Base-by-base conservation (phyloP, 75 land plant genomes). In the Selaginella moellendorffii region DNA sequence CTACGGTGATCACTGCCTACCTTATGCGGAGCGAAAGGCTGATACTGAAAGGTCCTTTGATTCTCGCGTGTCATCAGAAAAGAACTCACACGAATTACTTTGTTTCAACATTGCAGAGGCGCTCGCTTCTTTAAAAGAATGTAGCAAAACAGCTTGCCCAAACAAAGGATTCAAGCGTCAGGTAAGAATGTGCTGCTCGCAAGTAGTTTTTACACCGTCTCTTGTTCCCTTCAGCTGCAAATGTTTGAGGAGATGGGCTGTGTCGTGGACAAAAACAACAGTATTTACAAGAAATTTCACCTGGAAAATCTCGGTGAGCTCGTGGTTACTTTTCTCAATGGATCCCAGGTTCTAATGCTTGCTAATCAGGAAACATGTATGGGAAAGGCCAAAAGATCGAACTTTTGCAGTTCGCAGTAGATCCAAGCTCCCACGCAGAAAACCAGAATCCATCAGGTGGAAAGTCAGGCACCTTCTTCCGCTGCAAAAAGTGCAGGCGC, bases 161-260 rank as follows among this genome's bases (percentile, higher is more conserved):
- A 95, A 90, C 79, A 82, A 83, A 80, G 96, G 91, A 2, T 95
- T 95, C 65, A 67, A 82, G 61, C 84, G 83, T n/a, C 99, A 95
- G 97, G 99, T 90, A 24, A 27, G 30, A 28, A 28, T 54, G 1
- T 24, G 22, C 29, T 27, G 28, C 17, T 27, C n/a, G 22, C 54
- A 29, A n/a, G 62, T 52, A 5, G 28, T 2, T 18, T 2, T 10
- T 52, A 1, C 26, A 23, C 30, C 60, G 69, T 28, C 60, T 51
- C 62, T 65, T 46, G 10, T 30, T 17, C 31, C 26, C 53, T 75
- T 77, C 88, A 95, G 99, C 73, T 95, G 74, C 84, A 80, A 68
- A 69, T 95, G 79, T 95, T 86, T 73, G 99, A 90, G 51, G 82
- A 86, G 17, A 95, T 95, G 99, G 97, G 88, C 2, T 86, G 78